These are phyloP conservation scores for Tagetes patula DNA, from an alignment of 129 eudicot genomes.

Conservation along the genomic window DNA sequence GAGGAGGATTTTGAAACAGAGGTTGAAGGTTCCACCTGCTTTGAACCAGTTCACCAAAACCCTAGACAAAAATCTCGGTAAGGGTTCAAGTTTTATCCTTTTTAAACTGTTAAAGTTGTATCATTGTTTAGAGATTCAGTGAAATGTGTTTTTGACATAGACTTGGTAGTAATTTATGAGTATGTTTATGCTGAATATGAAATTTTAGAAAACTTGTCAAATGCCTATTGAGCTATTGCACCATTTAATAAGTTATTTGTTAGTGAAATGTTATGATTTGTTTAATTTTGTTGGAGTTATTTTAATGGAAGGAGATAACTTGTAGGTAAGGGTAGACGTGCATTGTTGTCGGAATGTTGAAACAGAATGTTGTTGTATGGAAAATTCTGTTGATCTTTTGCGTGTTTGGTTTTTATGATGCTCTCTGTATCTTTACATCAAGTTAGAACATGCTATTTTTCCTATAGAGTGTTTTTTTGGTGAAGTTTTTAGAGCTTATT, in stretches of 20 bases:
- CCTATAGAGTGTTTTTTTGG: background rate
- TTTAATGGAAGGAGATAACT: no score
- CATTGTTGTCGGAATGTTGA: no score
- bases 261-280: no score
- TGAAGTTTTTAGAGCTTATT: background rate
- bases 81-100: background rate
- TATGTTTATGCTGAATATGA: background rate
- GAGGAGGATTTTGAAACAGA: constrained; percentile 79
- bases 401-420: no score
- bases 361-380: no score
- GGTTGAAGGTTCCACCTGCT: constrained; percentile 95
- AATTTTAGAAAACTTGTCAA: background rate
- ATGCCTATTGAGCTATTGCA: background rate
- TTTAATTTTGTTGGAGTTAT: no score
- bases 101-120: no score
- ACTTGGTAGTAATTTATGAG: background rate
- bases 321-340: no score
- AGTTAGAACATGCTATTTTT: no score
- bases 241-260: background rate
- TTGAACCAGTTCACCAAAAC: constrained; percentile 86
- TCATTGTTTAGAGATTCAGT: background rate
- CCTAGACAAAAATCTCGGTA: constrained; percentile 84
- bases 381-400: no score
- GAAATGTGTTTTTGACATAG: background rate
- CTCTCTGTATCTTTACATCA: no score